These are phyloP conservation scores for Dothideomycetes sp. DNA, from an alignment of 2,329 filamentous ascomycete species.

Conservation along the genomic window DNA sequence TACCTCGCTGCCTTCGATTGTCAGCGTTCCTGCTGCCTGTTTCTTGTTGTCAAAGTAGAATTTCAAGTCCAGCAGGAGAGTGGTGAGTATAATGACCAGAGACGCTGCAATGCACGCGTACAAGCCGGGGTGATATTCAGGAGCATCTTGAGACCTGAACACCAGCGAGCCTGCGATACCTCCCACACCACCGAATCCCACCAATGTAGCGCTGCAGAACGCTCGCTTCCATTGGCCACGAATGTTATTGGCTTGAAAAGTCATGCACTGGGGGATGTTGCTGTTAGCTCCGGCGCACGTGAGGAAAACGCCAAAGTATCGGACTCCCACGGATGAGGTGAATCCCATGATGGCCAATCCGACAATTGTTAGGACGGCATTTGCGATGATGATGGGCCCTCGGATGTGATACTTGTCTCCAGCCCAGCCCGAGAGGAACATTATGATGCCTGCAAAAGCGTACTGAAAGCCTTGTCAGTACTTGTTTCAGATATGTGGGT, in stretches of 20 bases:
- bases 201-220: slow-evolving; percentile 62
- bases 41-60: slow-evolving; percentile 26
- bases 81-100: slow-evolving; percentile 24
- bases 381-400: slow-evolving; percentile 54
- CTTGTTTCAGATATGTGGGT: no score
- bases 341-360: slow-evolving; percentile 66
- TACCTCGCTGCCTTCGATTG: slow-evolving; percentile 32
- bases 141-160: slow-evolving; percentile 44
- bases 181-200: slow-evolving; percentile 67
- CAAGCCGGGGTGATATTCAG: slow-evolving; percentile 24
- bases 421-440: slow-evolving; percentile 48
- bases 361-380: slow-evolving; percentile 51
- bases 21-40: slow-evolving; percentile 29
- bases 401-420: slow-evolving; percentile 58
- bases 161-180: slow-evolving; percentile 66
- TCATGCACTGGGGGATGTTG: slow-evolving; percentile 62
- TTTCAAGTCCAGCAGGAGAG: slow-evolving; percentile 20
- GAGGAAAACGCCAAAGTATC: slow-evolving; percentile 67
- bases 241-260: slow-evolving; percentile 79
- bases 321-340: slow-evolving; percentile 41
- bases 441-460: slow-evolving; percentile 52
- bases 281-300: slow-evolving; percentile 66
- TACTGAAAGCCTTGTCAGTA: no score
- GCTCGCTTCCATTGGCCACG: slow-evolving; percentile 80
- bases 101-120: slow-evolving; percentile 17